Conservation (phyloP, 108 stramenopile genomes). For the Skeletonema menzelii region DNA sequence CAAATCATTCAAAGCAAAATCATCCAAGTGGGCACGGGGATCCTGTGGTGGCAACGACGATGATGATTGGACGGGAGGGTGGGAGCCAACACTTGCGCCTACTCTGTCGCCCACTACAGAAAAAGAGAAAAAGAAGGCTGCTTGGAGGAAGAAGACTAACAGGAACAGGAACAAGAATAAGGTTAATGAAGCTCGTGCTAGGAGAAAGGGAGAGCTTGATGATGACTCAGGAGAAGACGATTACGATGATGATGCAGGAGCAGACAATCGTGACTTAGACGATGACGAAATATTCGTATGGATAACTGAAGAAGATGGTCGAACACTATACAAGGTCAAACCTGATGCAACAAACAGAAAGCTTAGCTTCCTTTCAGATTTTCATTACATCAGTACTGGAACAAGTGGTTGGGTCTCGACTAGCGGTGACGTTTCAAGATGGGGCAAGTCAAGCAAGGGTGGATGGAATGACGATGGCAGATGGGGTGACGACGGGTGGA, state of each 20-base stretch:
- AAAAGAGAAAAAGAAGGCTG: neutral
- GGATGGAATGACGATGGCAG: neutral
- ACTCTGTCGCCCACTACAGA: neutral
- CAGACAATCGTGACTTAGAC: neutral
- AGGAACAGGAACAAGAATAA: neutral
- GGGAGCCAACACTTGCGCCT: neutral
- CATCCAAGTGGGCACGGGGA: neutral
- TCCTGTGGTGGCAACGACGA: neutral
- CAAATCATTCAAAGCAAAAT: neutral
- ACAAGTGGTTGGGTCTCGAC: neutral
- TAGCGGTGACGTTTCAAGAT: neutral
- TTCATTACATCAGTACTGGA: neutral
- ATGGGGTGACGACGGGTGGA: neutral
- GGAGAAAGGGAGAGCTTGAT: neutral
- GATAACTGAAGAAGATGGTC: neutral
- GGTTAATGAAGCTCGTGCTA: neutral
- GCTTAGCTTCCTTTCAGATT: neutral
- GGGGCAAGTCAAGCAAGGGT: neutral
- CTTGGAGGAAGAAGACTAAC: neutral
- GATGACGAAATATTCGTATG: neutral
- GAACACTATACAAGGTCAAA: neutral
- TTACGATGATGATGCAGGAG: neutral
- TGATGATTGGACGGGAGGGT: neutral
- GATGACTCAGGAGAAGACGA: neutral
- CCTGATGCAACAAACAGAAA: neutral